A percentile compares a stretch with the other conserved stretches of the same genome.
Evolutionary conservation across 2,329 filamentous ascomycete species (phyloP).

Genomic region (Didymella segeticola): DNA sequence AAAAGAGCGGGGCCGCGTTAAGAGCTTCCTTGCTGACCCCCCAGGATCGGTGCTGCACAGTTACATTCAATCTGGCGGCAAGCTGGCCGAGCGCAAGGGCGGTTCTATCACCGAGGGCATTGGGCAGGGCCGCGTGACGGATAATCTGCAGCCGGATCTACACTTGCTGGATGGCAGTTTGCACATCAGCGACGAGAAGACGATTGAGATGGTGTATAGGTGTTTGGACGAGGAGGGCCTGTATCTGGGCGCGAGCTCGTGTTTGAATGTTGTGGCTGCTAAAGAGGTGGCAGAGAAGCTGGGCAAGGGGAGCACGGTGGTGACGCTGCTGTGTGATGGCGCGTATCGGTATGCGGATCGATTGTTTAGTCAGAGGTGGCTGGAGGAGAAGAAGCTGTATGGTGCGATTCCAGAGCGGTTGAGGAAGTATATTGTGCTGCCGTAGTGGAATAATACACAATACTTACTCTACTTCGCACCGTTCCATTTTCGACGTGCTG

Average conservation of each 20-base stretch:
- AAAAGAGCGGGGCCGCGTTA: constrained; percentile 78
- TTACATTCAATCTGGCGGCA: constrained; percentile 85
- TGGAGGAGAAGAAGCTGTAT: constrained; percentile 83
- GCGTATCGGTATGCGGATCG: constrained; percentile 97
- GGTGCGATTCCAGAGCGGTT: constrained; percentile 82
- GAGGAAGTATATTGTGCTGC: constrained; percentile 92
- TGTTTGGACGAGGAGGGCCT: constrained; percentile 95
- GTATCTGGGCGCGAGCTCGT: constrained; percentile 92
- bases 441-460: constrained; percentile 61
- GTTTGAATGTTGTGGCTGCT: constrained; percentile 92
- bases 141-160: constrained; percentile 88
- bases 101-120: constrained; percentile 97
- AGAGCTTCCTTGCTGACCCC: constrained; percentile 90
- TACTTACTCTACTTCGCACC: too few species aligned
- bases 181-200: constrained; percentile 88
- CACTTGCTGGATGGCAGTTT: constrained; percentile 83
- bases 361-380: constrained; percentile 90
- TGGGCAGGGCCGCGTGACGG: constrained; percentile 94
- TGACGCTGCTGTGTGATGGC: constrained; percentile 93
- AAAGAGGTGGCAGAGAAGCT: constrained; percentile 92
- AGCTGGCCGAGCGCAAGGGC: constrained; percentile 79
- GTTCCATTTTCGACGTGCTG: too few species aligned
- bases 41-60: constrained; percentile 92
- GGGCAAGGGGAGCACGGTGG: constrained; percentile 86
- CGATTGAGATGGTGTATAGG: constrained; percentile 95